Evolutionary conservation across 1,284 basidiomycete species (phyloP).

Genomic region (Ceratobasidium sp.): DNA sequence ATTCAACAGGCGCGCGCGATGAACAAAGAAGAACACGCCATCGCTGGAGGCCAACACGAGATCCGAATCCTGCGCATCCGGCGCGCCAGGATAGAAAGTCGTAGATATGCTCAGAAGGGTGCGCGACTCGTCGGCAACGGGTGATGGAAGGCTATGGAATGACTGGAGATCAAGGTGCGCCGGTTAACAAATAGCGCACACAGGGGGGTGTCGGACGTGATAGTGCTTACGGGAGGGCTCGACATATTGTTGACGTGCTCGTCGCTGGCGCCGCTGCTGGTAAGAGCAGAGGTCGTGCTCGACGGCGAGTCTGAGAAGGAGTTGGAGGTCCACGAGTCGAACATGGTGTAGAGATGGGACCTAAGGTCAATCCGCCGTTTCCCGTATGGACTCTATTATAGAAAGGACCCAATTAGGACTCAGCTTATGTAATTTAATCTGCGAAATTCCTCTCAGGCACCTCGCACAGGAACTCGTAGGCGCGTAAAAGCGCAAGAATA

Average conservation of each 20-base stretch:
- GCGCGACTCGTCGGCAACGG: constrained; percentile 25
- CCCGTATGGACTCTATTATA: neutral
- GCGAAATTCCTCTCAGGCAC: too few relatives aligned
- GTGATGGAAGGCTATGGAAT: constrained; percentile 11
- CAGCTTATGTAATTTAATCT: constrained; percentile 32
- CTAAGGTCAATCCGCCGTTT: constrained; percentile 12
- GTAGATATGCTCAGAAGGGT: constrained; percentile 45
- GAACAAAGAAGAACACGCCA: constrained; percentile 46
- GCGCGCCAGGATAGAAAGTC: constrained; percentile 45
- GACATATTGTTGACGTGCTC: neutral
- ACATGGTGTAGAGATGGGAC: constrained; percentile 28
- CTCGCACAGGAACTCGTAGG: too few relatives aligned
- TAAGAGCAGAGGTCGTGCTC: constrained; percentile 24
- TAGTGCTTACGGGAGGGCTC: constrained; percentile 28
- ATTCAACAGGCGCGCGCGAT: constrained; percentile 32
- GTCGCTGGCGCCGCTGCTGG: neutral
- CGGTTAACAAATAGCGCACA: neutral
- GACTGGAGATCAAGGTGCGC: constrained; percentile 1
- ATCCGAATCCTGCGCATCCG: constrained; percentile 41
- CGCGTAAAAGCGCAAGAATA: too few relatives aligned
- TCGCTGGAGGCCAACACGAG: constrained; percentile 43
- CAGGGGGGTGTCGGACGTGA: neutral
- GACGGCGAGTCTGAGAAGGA: constrained; percentile 8
- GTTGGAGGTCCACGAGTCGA: constrained; percentile 23
- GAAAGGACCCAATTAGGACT: neutral